These are phyloP conservation scores for Rosa persica DNA, from an alignment of 306 rosid genomes.

Conservation along the genomic window DNA sequence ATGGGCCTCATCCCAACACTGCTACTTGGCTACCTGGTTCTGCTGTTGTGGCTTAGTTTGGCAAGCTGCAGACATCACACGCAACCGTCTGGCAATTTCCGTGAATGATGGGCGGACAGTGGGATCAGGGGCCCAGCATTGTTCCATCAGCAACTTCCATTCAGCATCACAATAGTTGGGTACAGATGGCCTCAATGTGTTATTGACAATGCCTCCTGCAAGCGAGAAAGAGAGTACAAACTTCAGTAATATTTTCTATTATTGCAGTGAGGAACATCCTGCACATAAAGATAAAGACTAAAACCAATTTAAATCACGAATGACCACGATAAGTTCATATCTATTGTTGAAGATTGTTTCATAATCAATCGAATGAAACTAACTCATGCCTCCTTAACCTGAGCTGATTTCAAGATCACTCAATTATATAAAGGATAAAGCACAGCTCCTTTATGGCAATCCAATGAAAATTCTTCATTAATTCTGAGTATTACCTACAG, in stretches of 20 bases:
- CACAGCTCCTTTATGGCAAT: neutral
- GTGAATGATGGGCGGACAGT: conserved; percentile 75
- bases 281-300: neutral
- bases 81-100: conserved; percentile 70
- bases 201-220: conserved; percentile 87
- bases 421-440: neutral
- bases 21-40: conserved; percentile 37
- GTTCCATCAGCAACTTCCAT: conserved; percentile 86
- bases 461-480: neutral
- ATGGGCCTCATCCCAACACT: neutral
- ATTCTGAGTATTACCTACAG: neutral
- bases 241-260: neutral
- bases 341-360: neutral
- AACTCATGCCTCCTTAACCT: neutral
- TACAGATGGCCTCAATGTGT: conserved; percentile 72
- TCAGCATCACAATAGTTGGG: conserved; percentile 65
- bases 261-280: conserved; percentile 1
- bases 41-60: conserved; percentile 48
- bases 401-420: neutral
- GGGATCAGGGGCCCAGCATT: conserved; percentile 91
- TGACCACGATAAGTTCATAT: neutral
- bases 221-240: conserved; percentile 10
- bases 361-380: neutral
- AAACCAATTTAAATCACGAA: neutral
- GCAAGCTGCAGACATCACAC: conserved; percentile 69